Base-by-base conservation (phyloP, 495 filamentous ascomycete genomes). In the Aspergillus cavernicola region DNA sequence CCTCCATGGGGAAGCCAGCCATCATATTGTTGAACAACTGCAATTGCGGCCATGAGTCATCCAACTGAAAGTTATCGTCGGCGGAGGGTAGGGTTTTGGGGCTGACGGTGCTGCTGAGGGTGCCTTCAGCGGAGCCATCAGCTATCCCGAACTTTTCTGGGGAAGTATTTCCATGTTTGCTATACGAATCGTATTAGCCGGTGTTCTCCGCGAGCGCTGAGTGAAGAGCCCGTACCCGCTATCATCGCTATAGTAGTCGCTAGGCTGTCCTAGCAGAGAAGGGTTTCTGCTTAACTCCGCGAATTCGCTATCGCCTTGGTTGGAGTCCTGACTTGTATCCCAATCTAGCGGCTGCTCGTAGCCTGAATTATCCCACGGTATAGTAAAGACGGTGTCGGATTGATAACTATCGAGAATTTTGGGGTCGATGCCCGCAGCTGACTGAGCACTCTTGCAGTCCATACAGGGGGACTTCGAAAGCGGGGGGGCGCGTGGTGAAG, bases 401-500 rank as follows among this genome's bases (percentile, higher is more conserved):
- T 73, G 70, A 69, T 72, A 76, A 46, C 69, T 68, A 58, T 72
- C 69, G 39, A 76, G 65, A 41, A 75, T 74, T 63, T 74, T 76
- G 67, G 73, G 72, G 72, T 76, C 72, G 39, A 76, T 72, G 65
- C 71, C 72, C 72, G 71, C 66, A 69, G 68, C 67, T 44, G 68
- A 68, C 36, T 62, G 66, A 60, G 66, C 59, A 58, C 60, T 72
- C 69, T 64, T 68, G 62, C 64, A 65, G 71, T 76, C 73, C 73
- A 76, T 76, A 66, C 71, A 74, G 71, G 66, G 56, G 65, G n/a
- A 58, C 3, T 47, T 12, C 23, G 31, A 42, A 35, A 38, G 33
- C 42, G 49, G 23, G 46, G 23, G 46, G 39, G 35, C 11, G 16
- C 32, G 43, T 28, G 40, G 28, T 26, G 41, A 54, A 43, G 52